These are phyloP conservation scores for Fraxinus greggii DNA, from an alignment of 305 asterid species.

Conservation along the genomic window DNA sequence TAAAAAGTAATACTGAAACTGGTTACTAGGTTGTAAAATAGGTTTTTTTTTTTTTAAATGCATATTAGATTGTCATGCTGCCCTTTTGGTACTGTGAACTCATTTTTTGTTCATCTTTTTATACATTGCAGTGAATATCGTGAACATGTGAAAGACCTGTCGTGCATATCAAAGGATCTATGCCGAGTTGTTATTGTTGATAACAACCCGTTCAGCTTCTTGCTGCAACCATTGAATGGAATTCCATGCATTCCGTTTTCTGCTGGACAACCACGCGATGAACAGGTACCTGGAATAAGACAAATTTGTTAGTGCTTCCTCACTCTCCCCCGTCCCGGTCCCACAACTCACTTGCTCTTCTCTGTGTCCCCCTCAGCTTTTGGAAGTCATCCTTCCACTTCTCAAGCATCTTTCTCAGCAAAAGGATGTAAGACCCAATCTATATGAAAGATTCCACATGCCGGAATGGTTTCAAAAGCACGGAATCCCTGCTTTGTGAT, in stretches of 20 bases:
- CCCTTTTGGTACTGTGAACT: neutral
- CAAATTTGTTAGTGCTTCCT: neutral
- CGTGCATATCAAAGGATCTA: conserved; percentile 66
- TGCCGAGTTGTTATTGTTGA: conserved; percentile 79
- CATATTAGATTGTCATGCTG: neutral
- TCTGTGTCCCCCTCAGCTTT: conserved; percentile 30
- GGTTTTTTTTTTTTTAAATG: neutral
- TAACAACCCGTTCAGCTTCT: conserved; percentile 92
- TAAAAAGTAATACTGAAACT: neutral
- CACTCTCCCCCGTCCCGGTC: neutral
- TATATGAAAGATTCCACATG: conserved; percentile 46
- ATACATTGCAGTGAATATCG: conserved; percentile 66
- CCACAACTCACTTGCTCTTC: neutral
- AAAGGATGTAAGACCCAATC: conserved; percentile 40
- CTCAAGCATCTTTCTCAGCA: conserved; percentile 46
- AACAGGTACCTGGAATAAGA: conserved; percentile 32
- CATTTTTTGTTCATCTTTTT: conserved; percentile 7
- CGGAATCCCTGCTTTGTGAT: conserved; percentile 42
- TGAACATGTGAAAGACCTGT: conserved; percentile 85
- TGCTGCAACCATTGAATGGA: conserved; percentile 89
- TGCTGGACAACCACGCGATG: conserved; percentile 81
- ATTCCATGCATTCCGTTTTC: conserved; percentile 92
- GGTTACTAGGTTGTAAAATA: neutral
- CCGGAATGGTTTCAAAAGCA: conserved; percentile 49
- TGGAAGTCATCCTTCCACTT: conserved; percentile 51